Base-by-base conservation (phyloP, 108 stramenopile species). In the Nannochloropsis granulata region DNA sequence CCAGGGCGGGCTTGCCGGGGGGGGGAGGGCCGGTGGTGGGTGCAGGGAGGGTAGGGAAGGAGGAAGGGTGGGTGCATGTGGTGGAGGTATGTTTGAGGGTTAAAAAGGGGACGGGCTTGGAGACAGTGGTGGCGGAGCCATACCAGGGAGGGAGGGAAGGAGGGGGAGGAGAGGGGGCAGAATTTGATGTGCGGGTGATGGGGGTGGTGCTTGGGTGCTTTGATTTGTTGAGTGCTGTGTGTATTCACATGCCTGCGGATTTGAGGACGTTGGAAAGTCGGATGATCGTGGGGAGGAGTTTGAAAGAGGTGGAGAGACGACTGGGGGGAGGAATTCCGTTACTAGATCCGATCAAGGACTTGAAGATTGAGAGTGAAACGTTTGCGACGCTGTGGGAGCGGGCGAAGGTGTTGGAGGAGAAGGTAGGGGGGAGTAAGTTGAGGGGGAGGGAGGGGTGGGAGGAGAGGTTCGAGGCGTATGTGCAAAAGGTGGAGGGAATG, bases 321-420 rank as follows among this genome's bases (percentile, higher is more conserved):
- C 94, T 71, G 83, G n/a, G 19, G 19, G 56, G 56, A 71, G 56
- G 56, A 16, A 44, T 97, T 34, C 98, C 98, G 0, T 84, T 94
- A 43, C 88, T 99, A 19, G 95, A 98, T 85, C 97, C 98, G 12
- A 87, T 96, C 80, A 90, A 92, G 45, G 98, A 99, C 87, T 88
- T 98, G 81, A 91, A 92, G 45, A 93, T 99, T 43, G 89, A 91
- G 21, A 92, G 90, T 79, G 85, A 84, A 44, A 92, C 92, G 78
- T 92, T 97, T 82, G 93, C 93, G 81, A 92, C 90, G n/a, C 88
- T 96, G 56, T 83, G 95, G 71, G 93, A 95, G 43, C 91, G 95
- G 46, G 80, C 79, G 25, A 78, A 79, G 19, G 86, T 90, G 78
- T 56, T 90, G 23, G 43, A 84, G 46, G 26, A 43, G 45, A 83